phyloP scores from a whole-genome alignment of 164 flowering plant species.

The Magnolia changhungtana region DNA sequence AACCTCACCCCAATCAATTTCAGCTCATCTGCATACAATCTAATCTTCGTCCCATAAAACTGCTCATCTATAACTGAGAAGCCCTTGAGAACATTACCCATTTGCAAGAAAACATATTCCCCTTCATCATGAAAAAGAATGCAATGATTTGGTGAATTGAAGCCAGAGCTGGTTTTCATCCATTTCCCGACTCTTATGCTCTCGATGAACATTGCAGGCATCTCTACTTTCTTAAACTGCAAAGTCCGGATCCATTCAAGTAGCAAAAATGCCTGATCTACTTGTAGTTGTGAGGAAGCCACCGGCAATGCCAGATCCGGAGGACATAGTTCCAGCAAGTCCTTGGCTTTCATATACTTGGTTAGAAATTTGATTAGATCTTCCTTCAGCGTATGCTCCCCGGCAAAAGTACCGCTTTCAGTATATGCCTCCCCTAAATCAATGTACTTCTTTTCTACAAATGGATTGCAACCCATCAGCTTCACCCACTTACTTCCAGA shows the following conservation, averaged over 20 bases:
- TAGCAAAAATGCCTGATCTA: conserved; percentile 39
- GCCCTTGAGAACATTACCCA: conserved; percentile 49
- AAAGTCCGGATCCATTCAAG: conserved; percentile 44
- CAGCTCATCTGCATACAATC: conserved; percentile 40
- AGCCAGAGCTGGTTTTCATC: conserved; percentile 35
- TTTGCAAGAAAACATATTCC: conserved; percentile 33
- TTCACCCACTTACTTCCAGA: conserved; percentile 52
- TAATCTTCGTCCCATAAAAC: conserved; percentile 37
- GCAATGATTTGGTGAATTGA: conserved; percentile 47
- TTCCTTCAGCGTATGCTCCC: conserved; percentile 16
- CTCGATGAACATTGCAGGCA: conserved; percentile 32
- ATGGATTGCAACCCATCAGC: conserved; percentile 51
- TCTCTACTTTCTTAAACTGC: background rate
- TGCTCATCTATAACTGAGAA: conserved; percentile 46
- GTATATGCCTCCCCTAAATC: conserved; percentile 51
- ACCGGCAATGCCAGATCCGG: conserved; percentile 43
- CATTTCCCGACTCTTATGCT: conserved; percentile 53
- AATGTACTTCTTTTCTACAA: conserved; percentile 35
- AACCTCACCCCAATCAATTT: conserved; percentile 51
- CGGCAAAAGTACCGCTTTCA: conserved; percentile 30
- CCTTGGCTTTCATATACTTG: conserved; percentile 31
- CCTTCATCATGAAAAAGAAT: conserved; percentile 27
- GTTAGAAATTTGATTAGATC: conserved; percentile 33
- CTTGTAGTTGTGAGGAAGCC: conserved; percentile 38
- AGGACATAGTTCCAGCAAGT: conserved; percentile 48